Percentiles rank a stretch among this genome's conserved stretches.
Evolutionary conservation across 2,329 filamentous ascomycete species (phyloP).

Genomic region (Coniella lustricola): DNA sequence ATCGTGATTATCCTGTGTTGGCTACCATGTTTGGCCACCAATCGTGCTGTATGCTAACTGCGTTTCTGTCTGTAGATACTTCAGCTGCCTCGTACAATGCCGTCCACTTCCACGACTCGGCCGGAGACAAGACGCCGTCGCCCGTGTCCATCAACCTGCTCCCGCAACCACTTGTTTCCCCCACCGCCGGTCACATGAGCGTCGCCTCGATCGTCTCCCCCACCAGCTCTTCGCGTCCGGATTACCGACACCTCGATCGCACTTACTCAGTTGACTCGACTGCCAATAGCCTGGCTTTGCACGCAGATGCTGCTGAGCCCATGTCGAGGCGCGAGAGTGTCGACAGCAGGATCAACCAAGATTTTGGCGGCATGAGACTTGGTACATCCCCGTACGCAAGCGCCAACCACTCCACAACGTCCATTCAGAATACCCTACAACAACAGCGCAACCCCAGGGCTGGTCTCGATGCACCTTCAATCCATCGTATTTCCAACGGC

Average conservation of each 20-base stretch:
- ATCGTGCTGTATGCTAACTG: conserved; percentile 17
- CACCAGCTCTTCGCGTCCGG: conserved; percentile 38
- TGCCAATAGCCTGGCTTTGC: conserved; percentile 27
- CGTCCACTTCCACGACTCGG: conserved; percentile 38
- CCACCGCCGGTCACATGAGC: conserved; percentile 54
- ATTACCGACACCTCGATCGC: conserved; percentile 38
- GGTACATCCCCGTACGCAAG: conserved; percentile 67
- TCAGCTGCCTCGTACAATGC: conserved; percentile 39
- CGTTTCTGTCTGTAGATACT: conserved; percentile 29
- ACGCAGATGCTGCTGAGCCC: conserved; percentile 29
- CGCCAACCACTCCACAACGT: conserved; percentile 69
- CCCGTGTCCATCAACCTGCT: conserved; percentile 45
- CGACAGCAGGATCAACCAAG: conserved; percentile 69
- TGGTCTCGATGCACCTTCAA: conserved; percentile 43
- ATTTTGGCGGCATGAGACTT: conserved; percentile 62
- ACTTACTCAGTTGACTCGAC: conserved; percentile 35
- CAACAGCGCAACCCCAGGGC: conserved; percentile 56
- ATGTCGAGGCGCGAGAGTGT: conserved; percentile 69
- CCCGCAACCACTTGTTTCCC: conserved; percentile 48
- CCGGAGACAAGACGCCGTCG: conserved; percentile 56
- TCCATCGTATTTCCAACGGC: conserved; percentile 57
- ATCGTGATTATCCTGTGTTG: conserved; percentile 1
- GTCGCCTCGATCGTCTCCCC: conserved; percentile 61
- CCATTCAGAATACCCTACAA: conserved; percentile 64
- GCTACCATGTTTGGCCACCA: conserved; percentile 1